Percentiles rank a stretch among this genome's conserved stretches.
phyloP scores from a whole-genome alignment of 164 flowering plant genomes.

The Nymphaea thermarum region DNA sequence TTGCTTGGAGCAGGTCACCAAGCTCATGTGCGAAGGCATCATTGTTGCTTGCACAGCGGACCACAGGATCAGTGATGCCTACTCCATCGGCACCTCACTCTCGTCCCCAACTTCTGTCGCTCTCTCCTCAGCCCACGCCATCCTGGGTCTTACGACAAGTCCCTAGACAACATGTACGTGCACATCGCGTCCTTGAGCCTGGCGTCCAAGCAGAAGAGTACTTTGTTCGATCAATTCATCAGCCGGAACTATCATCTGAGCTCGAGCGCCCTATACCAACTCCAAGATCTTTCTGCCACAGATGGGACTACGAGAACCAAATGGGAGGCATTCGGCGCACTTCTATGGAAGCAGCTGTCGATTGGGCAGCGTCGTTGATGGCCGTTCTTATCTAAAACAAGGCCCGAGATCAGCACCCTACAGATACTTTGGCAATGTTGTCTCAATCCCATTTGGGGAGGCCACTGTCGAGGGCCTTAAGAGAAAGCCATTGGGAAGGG shows the following conservation, averaged over 20 bases:
- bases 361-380: conserved; percentile 26
- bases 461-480: conserved; percentile 13
- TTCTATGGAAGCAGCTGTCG: conserved; percentile 8
- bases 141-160: conserved; percentile 4
- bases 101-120: not conserved
- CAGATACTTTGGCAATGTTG: conserved; percentile 43
- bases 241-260: too few species aligned
- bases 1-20: conserved; percentile 16
- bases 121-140: conserved; percentile 15
- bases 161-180: not conserved
- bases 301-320: conserved; percentile 2
- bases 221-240: not conserved
- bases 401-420: not conserved
- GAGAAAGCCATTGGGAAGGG: conserved; percentile 20
- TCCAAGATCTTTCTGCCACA: conserved; percentile 5
- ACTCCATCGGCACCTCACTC: conserved; percentile 31
- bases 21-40: conserved; percentile 39
- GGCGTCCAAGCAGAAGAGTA: not conserved
- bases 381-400: conserved; percentile 8
- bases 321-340: conserved; percentile 9
- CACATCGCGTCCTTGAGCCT: conserved; percentile 6
- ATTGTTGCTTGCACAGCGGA: conserved; percentile 42
- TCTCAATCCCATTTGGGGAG: conserved; percentile 36
- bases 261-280: not conserved
- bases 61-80: conserved; percentile 50